phyloP scores from a whole-genome alignment of 805 yeast genomes.

The Candida endomychidarum region DNA sequence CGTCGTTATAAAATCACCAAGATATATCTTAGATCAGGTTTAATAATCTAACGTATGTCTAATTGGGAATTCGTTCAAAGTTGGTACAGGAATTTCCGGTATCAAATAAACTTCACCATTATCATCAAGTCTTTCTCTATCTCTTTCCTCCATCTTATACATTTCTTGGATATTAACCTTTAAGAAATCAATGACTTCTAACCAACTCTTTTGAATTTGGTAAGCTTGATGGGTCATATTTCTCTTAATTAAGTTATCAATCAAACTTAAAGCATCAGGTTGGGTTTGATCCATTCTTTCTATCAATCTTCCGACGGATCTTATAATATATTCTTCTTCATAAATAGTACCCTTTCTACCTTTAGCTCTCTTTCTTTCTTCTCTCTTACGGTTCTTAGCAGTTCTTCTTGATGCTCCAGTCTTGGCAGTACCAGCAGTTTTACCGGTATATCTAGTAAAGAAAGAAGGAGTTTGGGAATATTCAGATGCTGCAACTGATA shows the following conservation, averaged over 20 bases:
- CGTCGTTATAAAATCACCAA: too few relatives aligned
- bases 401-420: conserved; percentile 95
- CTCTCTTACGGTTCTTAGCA: conserved; percentile 88
- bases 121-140: conserved; percentile 86
- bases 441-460: conserved; percentile 94
- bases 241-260: conserved; percentile 76
- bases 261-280: conserved; percentile 69
- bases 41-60: conserved; percentile 59
- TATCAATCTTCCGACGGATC: conserved; percentile 81
- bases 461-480: conserved; percentile 90
- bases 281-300: conserved; percentile 77
- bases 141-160: conserved; percentile 77
- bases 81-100: conserved; percentile 75
- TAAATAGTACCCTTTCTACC: conserved; percentile 98
- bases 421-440: conserved; percentile 91
- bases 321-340: conserved; percentile 92
- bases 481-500: conserved; percentile 92
- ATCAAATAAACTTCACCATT: conserved; percentile 79
- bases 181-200: conserved; percentile 55
- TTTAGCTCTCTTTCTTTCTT: conserved; percentile 92
- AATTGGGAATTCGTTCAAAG: conserved; percentile 60
- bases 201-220: conserved; percentile 69
- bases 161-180: conserved; percentile 70
- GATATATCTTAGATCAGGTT: neutral
- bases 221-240: conserved; percentile 75